Percentiles rank a stretch among this genome's conserved stretches.
Conservation (phyloP, 2,329 filamentous ascomycete genomes). For the Exophiala oligosperma region DNA sequence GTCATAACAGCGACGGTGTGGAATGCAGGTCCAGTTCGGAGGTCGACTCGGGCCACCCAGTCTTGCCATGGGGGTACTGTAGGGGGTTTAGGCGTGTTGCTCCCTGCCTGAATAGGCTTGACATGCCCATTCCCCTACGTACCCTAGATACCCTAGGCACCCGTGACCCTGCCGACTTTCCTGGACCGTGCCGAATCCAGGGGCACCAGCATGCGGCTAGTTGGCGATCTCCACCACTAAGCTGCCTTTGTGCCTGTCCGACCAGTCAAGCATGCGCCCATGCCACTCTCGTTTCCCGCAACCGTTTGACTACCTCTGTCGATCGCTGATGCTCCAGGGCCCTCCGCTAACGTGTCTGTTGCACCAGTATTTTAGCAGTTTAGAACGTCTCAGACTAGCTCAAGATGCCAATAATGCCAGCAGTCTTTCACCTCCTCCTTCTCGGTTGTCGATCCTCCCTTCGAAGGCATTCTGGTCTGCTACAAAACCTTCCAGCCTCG, state of each 20-base stretch:
- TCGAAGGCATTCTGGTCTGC: slow-evolving; percentile 7
- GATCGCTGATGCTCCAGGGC: slow-evolving; percentile 24
- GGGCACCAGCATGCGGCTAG: neutral
- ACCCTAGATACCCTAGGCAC: neutral
- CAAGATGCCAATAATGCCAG: slow-evolving; percentile 26
- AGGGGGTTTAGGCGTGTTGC: slow-evolving; percentile 13
- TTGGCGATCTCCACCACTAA: slow-evolving; percentile 4
- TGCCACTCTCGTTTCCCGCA: slow-evolving; percentile 10
- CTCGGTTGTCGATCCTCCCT: slow-evolving; percentile 17
- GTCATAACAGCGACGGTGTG: slow-evolving; percentile 7
- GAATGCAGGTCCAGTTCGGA: neutral
- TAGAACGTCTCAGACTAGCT: slow-evolving; percentile 35
- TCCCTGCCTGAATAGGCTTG: slow-evolving; percentile 10
- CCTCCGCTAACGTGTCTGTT: slow-evolving; percentile 28
- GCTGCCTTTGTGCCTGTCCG: neutral
- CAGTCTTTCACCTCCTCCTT: slow-evolving; percentile 16
- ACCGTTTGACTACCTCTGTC: slow-evolving; percentile 18
- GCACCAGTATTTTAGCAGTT: slow-evolving; percentile 36
- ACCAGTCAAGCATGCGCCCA: slow-evolving; percentile 3
- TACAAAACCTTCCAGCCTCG: slow-evolving; percentile 5
- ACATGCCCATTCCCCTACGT: neutral
- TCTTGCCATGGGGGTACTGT: slow-evolving; percentile 1
- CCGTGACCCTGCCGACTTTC: neutral
- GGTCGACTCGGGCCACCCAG: neutral
- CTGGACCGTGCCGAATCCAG: neutral